These are phyloP conservation scores for Penicillium coffeae DNA, from an alignment of 495 filamentous ascomycete species.

Conservation along the genomic window DNA sequence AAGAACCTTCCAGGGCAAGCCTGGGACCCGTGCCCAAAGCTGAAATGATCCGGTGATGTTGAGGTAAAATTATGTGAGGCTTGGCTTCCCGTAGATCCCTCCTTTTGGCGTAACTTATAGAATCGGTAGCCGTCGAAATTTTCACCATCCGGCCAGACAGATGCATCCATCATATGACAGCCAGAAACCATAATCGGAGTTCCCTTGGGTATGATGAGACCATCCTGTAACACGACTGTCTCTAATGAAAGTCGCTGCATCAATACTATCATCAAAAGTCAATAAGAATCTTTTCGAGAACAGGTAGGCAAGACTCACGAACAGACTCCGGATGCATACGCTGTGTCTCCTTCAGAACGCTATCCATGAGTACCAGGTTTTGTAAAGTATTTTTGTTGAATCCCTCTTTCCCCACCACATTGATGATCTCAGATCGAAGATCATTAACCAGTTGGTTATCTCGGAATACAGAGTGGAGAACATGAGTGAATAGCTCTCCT, in stretches of 20 bases:
- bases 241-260: neutral
- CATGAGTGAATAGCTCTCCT: too few species aligned
- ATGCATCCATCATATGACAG: neutral
- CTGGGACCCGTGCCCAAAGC: constrained; percentile 49
- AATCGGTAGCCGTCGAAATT: constrained; percentile 54
- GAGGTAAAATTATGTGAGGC: constrained; percentile 36
- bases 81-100: constrained; percentile 13
- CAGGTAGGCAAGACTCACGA: too few species aligned
- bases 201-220: constrained; percentile 1
- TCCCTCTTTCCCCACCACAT: neutral
- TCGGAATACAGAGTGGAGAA: too few species aligned
- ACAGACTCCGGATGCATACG: neutral
- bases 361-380: constrained; percentile 9
- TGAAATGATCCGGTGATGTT: constrained; percentile 38
- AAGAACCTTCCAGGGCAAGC: constrained; percentile 56
- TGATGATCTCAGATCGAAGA: constrained; percentile 4
- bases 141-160: constrained; percentile 25
- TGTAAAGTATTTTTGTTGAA: neutral
- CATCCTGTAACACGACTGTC: constrained; percentile 3
- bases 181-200: neutral
- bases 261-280: neutral
- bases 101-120: constrained; percentile 37
- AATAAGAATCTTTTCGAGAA: too few species aligned
- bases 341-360: constrained; percentile 9
- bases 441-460: neutral